Evolutionary conservation across 2,329 filamentous ascomycete species (phyloP).

Genomic region (Epichloe gansuensis): DNA sequence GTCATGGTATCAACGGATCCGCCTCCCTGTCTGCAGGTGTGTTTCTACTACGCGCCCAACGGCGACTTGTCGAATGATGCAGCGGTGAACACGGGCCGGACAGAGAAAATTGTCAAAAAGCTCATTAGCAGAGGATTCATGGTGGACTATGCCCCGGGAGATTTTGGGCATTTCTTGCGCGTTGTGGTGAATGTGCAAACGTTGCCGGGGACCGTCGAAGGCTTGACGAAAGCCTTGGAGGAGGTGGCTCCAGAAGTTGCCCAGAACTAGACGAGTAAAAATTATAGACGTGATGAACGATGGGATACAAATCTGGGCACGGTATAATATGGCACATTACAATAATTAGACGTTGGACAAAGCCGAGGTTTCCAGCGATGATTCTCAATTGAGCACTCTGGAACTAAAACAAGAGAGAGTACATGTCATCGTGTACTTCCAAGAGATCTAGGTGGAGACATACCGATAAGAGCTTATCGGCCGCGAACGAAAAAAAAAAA

Average conservation of each 20-base stretch:
- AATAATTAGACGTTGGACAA: background rate
- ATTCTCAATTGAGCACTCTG: too few relatives aligned
- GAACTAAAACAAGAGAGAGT: background rate
- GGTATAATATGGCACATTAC: too few relatives aligned
- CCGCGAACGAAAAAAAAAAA: background rate
- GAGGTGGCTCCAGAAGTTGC: slow-evolving; percentile 25
- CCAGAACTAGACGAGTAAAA: background rate
- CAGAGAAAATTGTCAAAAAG: slow-evolving; percentile 33
- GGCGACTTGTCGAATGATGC: slow-evolving; percentile 32
- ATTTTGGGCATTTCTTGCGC: slow-evolving; percentile 43
- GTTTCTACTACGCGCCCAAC: slow-evolving; percentile 68
- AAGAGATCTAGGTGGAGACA: too few relatives aligned
- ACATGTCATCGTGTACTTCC: background rate
- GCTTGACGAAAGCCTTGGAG: slow-evolving; percentile 40
- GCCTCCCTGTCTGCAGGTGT: slow-evolving; percentile 83
- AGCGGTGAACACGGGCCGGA: slow-evolving; percentile 35
- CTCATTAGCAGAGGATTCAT: slow-evolving; percentile 43
- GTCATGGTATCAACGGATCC: slow-evolving; percentile 61
- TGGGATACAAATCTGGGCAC: background rate
- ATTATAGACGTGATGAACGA: background rate
- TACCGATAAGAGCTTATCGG: slow-evolving; percentile 1
- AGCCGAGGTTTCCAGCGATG: too few relatives aligned
- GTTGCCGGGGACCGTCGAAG: slow-evolving; percentile 35
- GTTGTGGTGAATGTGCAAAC: slow-evolving; percentile 48
- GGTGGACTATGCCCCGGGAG: slow-evolving; percentile 48